Conservation (phyloP, 2,329 filamentous ascomycete genomes). For the Colletotrichum godetiae region DNA sequence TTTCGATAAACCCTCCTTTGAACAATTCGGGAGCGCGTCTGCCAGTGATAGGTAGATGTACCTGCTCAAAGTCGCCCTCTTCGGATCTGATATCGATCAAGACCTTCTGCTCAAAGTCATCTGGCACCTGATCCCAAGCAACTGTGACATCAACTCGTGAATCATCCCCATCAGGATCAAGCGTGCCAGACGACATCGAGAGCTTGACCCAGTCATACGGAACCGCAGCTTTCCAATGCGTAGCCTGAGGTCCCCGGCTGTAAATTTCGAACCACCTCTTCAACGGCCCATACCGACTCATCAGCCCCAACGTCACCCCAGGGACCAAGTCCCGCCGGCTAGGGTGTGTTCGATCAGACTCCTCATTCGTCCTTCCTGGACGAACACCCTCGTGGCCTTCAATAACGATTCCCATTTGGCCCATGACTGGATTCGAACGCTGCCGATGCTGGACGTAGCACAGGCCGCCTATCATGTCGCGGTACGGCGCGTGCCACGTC, state of each 20-base stretch:
- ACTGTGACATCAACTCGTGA: constrained; percentile 44
- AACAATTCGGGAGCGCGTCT: constrained; percentile 45
- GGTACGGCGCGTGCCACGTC: constrained; percentile 67
- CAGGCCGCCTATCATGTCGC: constrained; percentile 65
- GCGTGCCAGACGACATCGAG: constrained; percentile 42
- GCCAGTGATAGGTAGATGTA: constrained; percentile 41
- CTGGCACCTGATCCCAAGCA: constrained; percentile 51
- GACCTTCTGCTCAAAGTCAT: constrained; percentile 55
- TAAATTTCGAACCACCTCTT: constrained; percentile 50
- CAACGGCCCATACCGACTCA: constrained; percentile 45
- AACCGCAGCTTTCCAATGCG: constrained; percentile 43
- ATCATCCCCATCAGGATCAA: constrained; percentile 46
- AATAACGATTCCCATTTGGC: constrained; percentile 47
- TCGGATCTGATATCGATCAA: constrained; percentile 47
- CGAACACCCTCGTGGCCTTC: constrained; percentile 48
- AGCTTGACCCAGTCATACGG: constrained; percentile 48
- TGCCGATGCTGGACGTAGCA: constrained; percentile 64
- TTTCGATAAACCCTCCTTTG: constrained; percentile 46
- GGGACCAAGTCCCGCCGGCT: constrained; percentile 47
- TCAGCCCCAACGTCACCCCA: constrained; percentile 43
- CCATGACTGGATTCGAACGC: constrained; percentile 57
- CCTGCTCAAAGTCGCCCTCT: constrained; percentile 50
- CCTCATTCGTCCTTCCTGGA: constrained; percentile 59
- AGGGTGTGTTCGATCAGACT: constrained; percentile 61
- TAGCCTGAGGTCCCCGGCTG: constrained; percentile 45